Evolutionary conservation across 192 early-diverging fungal genomes (phyloP).

Genomic region (Coemansia sp.): DNA sequence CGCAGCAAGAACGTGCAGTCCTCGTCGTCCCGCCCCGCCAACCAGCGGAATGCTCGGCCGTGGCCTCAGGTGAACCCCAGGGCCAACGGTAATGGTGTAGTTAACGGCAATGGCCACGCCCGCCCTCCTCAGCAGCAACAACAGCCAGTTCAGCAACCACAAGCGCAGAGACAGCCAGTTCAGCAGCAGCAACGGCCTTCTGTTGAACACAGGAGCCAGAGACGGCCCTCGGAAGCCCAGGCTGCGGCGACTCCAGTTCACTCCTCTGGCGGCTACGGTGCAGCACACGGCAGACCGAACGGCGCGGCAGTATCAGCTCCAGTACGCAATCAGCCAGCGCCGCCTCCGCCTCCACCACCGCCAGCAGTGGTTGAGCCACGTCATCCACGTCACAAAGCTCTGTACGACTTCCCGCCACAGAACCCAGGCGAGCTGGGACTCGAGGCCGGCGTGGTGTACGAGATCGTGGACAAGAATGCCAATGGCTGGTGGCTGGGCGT

Average conservation of each 20-base stretch:
- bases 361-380: conserved; percentile 56
- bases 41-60: conserved; percentile 2
- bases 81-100: conserved; percentile 1
- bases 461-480: conserved; percentile 67
- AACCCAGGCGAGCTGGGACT: conserved; percentile 68
- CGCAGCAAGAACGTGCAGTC: conserved; percentile 8
- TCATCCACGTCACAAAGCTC: conserved; percentile 63
- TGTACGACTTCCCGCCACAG: conserved; percentile 69
- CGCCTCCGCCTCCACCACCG: conserved; percentile 63
- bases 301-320: conserved; percentile 16
- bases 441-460: conserved; percentile 67
- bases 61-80: conserved; percentile 15
- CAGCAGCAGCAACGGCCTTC: conserved; percentile 17
- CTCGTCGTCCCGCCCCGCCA: background rate
- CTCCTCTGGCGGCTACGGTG: background rate
- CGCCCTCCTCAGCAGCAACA: conserved; percentile 17
- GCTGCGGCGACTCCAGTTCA: background rate
- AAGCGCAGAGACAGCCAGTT: conserved; percentile 11
- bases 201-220: background rate
- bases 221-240: conserved; percentile 1
- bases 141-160: conserved; percentile 6
- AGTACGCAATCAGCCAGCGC: conserved; percentile 5
- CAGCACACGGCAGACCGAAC: conserved; percentile 2
- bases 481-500: conserved; percentile 62
- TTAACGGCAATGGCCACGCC: background rate